These are phyloP conservation scores for Phytophthora fragariaefolia DNA, from an alignment of 352 stramenopile species.

Conservation along the genomic window DNA sequence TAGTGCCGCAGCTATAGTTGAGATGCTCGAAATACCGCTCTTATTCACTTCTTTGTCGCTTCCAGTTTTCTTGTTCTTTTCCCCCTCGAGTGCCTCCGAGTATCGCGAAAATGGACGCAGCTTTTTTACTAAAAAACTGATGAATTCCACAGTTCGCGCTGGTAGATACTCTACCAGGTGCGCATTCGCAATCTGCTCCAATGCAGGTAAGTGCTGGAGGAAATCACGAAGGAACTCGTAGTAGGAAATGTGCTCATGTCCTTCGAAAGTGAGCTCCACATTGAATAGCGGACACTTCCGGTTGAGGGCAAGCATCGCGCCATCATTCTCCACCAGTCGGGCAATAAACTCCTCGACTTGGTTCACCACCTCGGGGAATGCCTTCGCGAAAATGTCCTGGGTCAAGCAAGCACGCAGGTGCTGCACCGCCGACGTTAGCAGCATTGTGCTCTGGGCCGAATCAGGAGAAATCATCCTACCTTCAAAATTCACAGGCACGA, in stretches of 20 bases:
- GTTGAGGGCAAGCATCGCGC: constrained; percentile 47
- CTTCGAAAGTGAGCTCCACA: constrained; percentile 32
- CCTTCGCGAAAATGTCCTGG: constrained; percentile 54
- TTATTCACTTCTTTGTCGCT: constrained; percentile 85
- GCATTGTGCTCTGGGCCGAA: constrained; percentile 52
- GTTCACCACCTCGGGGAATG: constrained; percentile 61
- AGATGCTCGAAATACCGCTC: constrained; percentile 76
- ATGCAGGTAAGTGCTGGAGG: constrained; percentile 43
- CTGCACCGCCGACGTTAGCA: constrained; percentile 65
- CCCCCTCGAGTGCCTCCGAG: constrained; percentile 71
- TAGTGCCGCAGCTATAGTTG: constrained; percentile 73
- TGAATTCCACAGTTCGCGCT: constrained; percentile 51
- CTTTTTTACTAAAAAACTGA: constrained; percentile 73
- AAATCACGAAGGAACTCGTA: constrained; percentile 70
- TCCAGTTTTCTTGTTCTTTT: constrained; percentile 74
- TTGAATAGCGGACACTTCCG: constrained; percentile 61
- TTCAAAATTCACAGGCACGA: constrained; percentile 63
- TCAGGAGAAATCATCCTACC: constrained; percentile 46
- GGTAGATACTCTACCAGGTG: constrained; percentile 56
- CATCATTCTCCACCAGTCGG: constrained; percentile 44
- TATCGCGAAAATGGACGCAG: constrained; percentile 78
- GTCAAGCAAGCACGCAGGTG: constrained; percentile 61
- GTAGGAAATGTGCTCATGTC: constrained; percentile 49
- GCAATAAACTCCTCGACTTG: constrained; percentile 63
- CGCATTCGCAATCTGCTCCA: constrained; percentile 68